Evolutionary conservation across 352 stramenopile species (phyloP), one percentile per base, ranked within the genome.

Genomic region (Peronospora destructor): DNA sequence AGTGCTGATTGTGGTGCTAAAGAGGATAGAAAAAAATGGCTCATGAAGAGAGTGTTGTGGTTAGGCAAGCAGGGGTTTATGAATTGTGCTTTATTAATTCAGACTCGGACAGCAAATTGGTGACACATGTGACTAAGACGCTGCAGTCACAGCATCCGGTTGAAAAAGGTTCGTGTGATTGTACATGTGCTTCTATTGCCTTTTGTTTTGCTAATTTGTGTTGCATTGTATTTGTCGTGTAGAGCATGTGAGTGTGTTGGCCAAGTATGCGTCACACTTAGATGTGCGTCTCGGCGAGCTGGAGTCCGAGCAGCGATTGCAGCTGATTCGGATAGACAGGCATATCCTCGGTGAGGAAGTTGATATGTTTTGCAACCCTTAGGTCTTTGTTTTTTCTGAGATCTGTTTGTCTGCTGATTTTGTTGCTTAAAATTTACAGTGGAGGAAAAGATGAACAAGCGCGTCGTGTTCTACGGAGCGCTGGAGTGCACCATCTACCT

Each of bases 101-200:
- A 43, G 75, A 88, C 57, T 64, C 67, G 49, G 66, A 86, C 39
- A 71, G 71, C 10, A 88, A 88, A 55, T 56, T 91, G 35, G 76
- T 91, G 58, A 91, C 73, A 9, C 80, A 91, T 44, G 80, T 91
- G 44, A 91, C 76, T 8, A 84, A 87, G 41, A 85, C 74, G 25
- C 44, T 91, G 25, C 63, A 88, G 56, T 91, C 80, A 14, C 80
- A 91, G 45, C 80, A 91, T 54, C 80, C 80, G 0, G 76, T 91
- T 3, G 66, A 87, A 42, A 71, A 81, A 83, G 72, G 79, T 88
- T 32, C 0, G 34, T 30, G 76, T 86, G 35, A 5, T 14, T 30
- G 23, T 17, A 23, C 21, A 25, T 28, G 21, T 39, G 13, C 1
- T 30, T 35, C 11, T 10, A 6, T 2, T 2, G 32, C 10, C 1